Base-by-base conservation (phyloP, 192 early-diverging fungal species). In the Umbelopsis sp. region DNA sequence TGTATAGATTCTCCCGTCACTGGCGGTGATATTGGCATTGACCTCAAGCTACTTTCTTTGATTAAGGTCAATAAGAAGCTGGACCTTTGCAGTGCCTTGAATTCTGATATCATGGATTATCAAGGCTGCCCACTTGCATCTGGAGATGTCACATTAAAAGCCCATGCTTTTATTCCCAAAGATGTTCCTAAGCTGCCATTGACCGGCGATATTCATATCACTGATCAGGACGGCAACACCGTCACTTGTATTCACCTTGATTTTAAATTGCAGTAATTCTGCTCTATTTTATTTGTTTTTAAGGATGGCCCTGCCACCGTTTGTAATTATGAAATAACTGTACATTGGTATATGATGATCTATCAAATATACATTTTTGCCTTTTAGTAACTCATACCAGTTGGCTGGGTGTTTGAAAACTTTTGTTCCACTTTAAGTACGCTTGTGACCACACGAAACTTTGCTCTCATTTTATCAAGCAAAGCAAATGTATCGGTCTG, bases 391-490 rank as follows among this genome's bases (percentile, higher is more conserved):
- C 64, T 73, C 58, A 80, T 71, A 13, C 68, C 66, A 20, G 71
- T 49, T 2, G 64, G 23, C 37, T 72, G 67, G 0, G 20, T 64
- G 49, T 44, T 67, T 3, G 46, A 25, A 46, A 73, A 80, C 20
- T 76, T 80, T 45, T 80, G 78, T 16, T 49, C 46, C 13, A 80
- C 71, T 10, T 68, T 67, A 3, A 88, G 61, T 23, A 84, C 70
- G 8, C 84, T 84, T 0, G 73, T 80, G 12, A 86, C 76, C 1
- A 83, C 81, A 16, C 79, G 80, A 53, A 83, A 78, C 68, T 85
- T 88, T 51, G 82, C 84, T 16, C 84, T 80, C 52, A 88, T 84
- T 51, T 74, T 82, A 35, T 86, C 81, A 23, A 85, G 64, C 52
- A 86, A 50, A 3, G 79, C 80, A 65, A 81, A 61, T 11, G 86